Base-by-base conservation (phyloP, 345 rosid species). In the Eutrema japonicum region DNA sequence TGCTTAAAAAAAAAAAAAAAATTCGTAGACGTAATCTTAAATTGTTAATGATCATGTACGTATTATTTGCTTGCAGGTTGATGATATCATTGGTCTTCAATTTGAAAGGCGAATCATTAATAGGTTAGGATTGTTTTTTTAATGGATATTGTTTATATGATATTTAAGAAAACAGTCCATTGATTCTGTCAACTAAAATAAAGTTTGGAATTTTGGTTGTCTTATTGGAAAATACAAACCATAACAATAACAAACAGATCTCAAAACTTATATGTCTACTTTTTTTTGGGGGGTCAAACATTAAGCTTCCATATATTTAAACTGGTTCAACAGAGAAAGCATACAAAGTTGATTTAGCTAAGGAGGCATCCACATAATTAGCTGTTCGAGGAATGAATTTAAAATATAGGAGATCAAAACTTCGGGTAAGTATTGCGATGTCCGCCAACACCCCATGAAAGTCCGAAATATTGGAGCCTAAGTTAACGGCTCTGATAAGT, bases 1-100 rank as follows among this genome's bases (percentile, higher is more conserved):
- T 49, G 10, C 10, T 14, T 5, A 11, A 18, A 45, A 16, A 8
- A 4, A 14, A 27, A 4, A 29, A 27, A 7, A 7, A 27, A 8
- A 8, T 37, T 51, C 5, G 36, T 50, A 14, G 10, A 64, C 32
- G 48, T 12, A 12, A 43, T 43, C 14, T 12, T 13, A 49, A 16
- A 38, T 26, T 35, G 26, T 9, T 65, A 22, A 26, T 48, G 35
- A 65, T 49, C 8, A 65, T 65, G 69, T 43, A 62, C 43, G 38
- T 61, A n/a, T 43, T 43, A 46, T 27, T 27, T 27, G 66, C 8
- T 6, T 62, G 35, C 40, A 32, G 6, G 30, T 45, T 45, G 66
- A 43, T 62, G 8, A 42, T 60, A 11, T 61, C 18, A 27, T 7
- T 55, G 26, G 60, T 55, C 41, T n/a, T 55, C 12, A 33, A 55